Base-by-base conservation (phyloP, 2,329 filamentous ascomycete species). In the Septoria petroselini region DNA sequence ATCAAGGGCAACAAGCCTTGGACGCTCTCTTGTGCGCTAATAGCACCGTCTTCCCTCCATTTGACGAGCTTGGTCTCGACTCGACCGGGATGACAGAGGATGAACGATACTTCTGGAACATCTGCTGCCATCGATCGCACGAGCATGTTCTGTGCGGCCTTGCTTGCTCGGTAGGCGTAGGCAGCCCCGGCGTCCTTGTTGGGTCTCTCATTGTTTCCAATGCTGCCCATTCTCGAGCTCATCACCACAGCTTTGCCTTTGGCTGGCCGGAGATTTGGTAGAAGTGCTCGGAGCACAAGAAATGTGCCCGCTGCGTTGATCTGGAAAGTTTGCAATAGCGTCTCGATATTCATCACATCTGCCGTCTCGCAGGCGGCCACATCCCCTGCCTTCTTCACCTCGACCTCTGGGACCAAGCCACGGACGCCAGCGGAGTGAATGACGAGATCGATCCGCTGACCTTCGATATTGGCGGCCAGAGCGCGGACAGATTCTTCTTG, bases 91-190 rank as follows among this genome's bases (percentile, higher is more conserved):
- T 76, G 73, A 58, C 73, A 58, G 23, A 74, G 50, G 41, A 72
- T 59, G 46, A 73, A 75, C 1, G 56, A 55, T 1, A 73, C 68
- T 4, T 71, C 68, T 0, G 69, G 68, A 11, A 74, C 67, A 64
- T 76, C 73, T 7, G 73, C 61, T 23, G 63, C 67, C 27, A 76
- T 70, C 35, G 68, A 72, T 57, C 69, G 68, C 1, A 76, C 65
- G 6, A 76, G 65, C 4, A 71, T 69, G 53, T 76, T 76, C 29
- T 75, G 57, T 18, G 71, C 74, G 3, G 73, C 73, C 56, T 76
- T 76, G 34, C 67, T 71, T 3, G 73, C 71, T 7, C 73, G 62
- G 55, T 76, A 76, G 8, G 74, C 74, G 54, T 75, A 76, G 2
- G 66, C 72, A 2, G 68, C 67, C 0, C 73, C 73, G 1, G 62